Evolutionary conservation across 352 stramenopile species (phyloP), one percentile per base, ranked within the genome.

Genomic region (Pythium coloratum): DNA sequence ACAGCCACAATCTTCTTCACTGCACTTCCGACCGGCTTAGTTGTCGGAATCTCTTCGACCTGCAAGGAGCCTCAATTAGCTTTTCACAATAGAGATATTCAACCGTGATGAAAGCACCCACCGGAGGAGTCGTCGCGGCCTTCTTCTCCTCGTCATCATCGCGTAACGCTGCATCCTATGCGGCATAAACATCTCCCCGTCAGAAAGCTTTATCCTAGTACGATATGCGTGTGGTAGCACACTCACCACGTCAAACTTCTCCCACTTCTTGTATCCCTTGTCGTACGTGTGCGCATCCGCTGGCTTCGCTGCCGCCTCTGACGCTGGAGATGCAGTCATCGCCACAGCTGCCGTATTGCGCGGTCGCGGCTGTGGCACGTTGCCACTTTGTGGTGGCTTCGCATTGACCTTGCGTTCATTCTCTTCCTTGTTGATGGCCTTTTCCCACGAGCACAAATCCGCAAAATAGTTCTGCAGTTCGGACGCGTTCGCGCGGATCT

Each of bases 191-290:
- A 40, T 14, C 3, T 13, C 34, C 3, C 28, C 28, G 28, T 30
- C 28, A 30, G 28, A 40, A 6, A 9, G 34, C 34, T 40, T 40
- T 2, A 40, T 2, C 10, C 16, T 24, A 6, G 13, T 20, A 18
- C 1, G 6, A 49, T 12, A 49, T 40, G 42, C 42, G 8, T 7
- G 6, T 24, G 3, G 42, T 24, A 49, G 18, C n/a, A 20, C n/a
- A 67, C 62, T 24, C 72, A 94, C 91, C 56, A 93, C 85, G 42
- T 97, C 89, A 59, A 97, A 97, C 36, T 81, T 88, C 26, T 90
- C 86, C 91, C 90, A 97, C 49, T 92, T 91, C 44, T 91, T 82
- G 75, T 97, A 97, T 42, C 89, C 89, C 67, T 94, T 94, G 61
- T 97, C 88, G 64, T 97, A 90, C 32, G 88, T 95, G 50, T 97